Base-by-base conservation (phyloP, 768 basidiomycete species). In the Boletus eberwhitei region DNA sequence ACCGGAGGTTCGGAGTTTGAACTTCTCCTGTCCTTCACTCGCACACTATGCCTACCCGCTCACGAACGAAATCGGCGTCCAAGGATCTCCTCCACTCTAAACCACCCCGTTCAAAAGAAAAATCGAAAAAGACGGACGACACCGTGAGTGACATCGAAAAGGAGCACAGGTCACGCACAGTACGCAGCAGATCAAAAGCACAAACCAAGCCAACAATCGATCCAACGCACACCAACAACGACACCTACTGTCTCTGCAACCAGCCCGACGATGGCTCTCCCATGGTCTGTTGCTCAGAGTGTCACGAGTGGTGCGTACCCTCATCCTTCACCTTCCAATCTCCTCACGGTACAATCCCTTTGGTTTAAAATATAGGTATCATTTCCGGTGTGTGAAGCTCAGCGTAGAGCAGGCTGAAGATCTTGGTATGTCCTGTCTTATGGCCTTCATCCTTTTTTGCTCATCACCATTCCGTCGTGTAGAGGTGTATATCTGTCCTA, bases 201-300 rank as follows among this genome's bases (percentile, higher is more conserved):
- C 61, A 45, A 32, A 9, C 54, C 38, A 64, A 59, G 47, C 53
- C 55, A 13, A 29, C 64, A 42, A 59, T 55, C 57, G 59, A 60
- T 17, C 46, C 62, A 45, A 59, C 48, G 34, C 50, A 42, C 21
- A 5, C 45, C 53, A 37, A 65, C 67, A 54, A 54, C 53, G 62
- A 64, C 53, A 68, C 63, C 31, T 63, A 67, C 37, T 93, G 90
- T 73, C 71, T 79, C 1, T 93, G 91, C 69, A 75, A 78, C 22
- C 79, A 79, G 46, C 80, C 79, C 37, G 86, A 92, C 67, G 86
- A 90, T 73, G 90, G 87, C 32, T 79, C 86, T 7, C 89, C 90
- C 13, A 91, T 92, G 90, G 85, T 93, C 46, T 74, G 73, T 35
- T 93, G 91, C 65, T 77, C 81, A 24, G 74, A 79, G 48, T 93